Conservation (phyloP, 1,284 basidiomycete genomes). For the Sporisorium iseilematis-ciliati region DNA sequence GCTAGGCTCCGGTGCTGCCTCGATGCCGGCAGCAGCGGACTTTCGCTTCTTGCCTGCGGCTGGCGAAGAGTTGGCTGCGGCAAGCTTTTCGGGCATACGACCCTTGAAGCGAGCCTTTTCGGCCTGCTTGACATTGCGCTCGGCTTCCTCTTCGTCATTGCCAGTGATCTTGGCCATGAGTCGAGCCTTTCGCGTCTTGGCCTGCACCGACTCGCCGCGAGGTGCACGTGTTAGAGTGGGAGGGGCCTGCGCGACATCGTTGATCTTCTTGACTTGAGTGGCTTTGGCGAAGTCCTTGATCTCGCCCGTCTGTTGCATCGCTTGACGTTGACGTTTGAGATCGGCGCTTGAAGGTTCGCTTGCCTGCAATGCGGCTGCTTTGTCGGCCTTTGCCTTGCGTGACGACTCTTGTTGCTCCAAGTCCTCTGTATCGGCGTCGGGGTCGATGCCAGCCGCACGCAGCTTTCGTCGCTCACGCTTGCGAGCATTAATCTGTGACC, state of each 20-base stretch:
- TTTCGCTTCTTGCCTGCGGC: slow-evolving; percentile 32
- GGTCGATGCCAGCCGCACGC: slow-evolving; percentile 41
- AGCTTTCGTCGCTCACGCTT: slow-evolving; percentile 55
- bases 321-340: slow-evolving; percentile 49
- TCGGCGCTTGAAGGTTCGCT: slow-evolving; percentile 44
- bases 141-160: slow-evolving; percentile 50
- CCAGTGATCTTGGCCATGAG: slow-evolving; percentile 54
- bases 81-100: slow-evolving; percentile 33
- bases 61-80: not conserved
- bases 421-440: slow-evolving; percentile 37
- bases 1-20: slow-evolving; percentile 39
- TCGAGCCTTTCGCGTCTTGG: slow-evolving; percentile 51
- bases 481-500: slow-evolving; percentile 53
- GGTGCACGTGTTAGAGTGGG: slow-evolving; percentile 60
- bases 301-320: slow-evolving; percentile 47
- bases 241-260: slow-evolving; percentile 62
- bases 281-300: slow-evolving; percentile 58
- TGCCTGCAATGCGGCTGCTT: slow-evolving; percentile 46
- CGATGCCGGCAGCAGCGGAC: slow-evolving; percentile 1
- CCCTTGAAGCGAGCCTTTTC: slow-evolving; percentile 48
- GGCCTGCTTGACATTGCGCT: slow-evolving; percentile 40
- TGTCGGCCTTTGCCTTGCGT: slow-evolving; percentile 53
- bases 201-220: slow-evolving; percentile 48
- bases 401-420: slow-evolving; percentile 30
- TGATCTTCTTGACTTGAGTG: slow-evolving; percentile 53